Percentiles rank a stretch among this genome's conserved stretches.
Conservation (phyloP, 2,329 filamentous ascomycete species). For the Mollisia scopiformis region DNA sequence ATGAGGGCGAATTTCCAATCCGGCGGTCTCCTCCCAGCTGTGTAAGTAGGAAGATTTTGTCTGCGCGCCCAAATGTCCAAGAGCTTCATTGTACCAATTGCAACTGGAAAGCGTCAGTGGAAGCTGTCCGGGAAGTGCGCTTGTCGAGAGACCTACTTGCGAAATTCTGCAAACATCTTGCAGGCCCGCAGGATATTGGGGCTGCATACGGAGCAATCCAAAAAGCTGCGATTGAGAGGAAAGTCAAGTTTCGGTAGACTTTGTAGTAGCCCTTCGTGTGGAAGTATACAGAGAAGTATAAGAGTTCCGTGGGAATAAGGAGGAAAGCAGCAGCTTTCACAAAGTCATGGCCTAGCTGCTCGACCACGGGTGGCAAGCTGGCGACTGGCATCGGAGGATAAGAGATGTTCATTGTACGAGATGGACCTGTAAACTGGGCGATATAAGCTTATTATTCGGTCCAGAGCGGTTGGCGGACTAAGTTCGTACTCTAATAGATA, state of each 20-base stretch:
- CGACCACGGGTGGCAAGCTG: constrained; percentile 27
- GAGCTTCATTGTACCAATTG: constrained; percentile 43
- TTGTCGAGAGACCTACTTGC: constrained; percentile 31
- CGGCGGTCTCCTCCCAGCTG: constrained; percentile 30
- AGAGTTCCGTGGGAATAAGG: constrained; percentile 33
- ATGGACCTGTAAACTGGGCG: background rate
- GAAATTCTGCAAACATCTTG: constrained; percentile 39
- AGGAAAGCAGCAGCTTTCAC: constrained; percentile 31
- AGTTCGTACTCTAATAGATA: background rate
- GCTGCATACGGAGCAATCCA: constrained; percentile 32
- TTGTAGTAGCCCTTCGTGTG: constrained; percentile 27
- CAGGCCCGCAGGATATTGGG: constrained; percentile 38
- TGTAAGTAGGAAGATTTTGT: constrained; percentile 39
- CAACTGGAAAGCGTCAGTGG: constrained; percentile 32
- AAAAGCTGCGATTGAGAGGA: constrained; percentile 29
- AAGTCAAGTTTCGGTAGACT: constrained; percentile 29
- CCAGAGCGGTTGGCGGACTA: background rate
- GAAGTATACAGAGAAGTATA: constrained; percentile 39
- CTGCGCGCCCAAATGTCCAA: constrained; percentile 43
- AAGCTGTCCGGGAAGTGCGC: background rate
- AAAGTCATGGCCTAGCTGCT: constrained; percentile 31
- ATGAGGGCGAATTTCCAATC: constrained; percentile 38
- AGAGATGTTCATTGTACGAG: constrained; percentile 31
- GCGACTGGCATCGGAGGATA: constrained; percentile 21
- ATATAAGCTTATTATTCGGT: background rate